Base-by-base conservation (phyloP, 768 basidiomycete species). In the Cubamyces sp. region DNA sequence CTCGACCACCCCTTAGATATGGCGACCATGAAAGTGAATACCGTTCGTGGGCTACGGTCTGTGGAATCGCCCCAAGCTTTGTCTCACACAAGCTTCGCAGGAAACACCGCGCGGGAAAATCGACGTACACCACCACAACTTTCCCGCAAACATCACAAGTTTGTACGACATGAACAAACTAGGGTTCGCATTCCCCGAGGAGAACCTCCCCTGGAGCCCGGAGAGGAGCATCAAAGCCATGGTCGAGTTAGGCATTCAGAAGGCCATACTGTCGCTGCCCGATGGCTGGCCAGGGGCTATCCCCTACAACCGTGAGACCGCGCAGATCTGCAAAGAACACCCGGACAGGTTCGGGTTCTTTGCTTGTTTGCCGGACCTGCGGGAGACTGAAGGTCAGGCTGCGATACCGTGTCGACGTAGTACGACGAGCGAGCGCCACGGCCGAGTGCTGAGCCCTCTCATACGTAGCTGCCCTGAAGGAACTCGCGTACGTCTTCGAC, bases 111-210 rank as follows among this genome's bases (percentile, higher is more conserved):
- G 19, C 23, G 49, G 19, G 48, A 53, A 67, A 51, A 70, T 92
- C 67, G 90, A 91, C 70, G 75, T 90, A 19, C 90, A 92, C 68
- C 90, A 91, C 73, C 90, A 91, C 68, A 83, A 84, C 71, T 90
- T 91, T 67, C 80, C 86, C 2, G 69, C 79, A n/a, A 75, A 79
- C 50, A 71, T 85, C 39, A 47, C 50, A 61, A 86, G 87, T 66
- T 71, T 67, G 30, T 73, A 74, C 41, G 73, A 72, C 43, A 84
- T 83, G 59, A 56, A 70, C 16, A 66, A 75, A 8, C 70, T 86
- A n/a, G 87, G 88, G 21, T 91, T 85, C 84, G 77, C 73, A 52
- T 83, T 86, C 0, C 87, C 89, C 1, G 64, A 74, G 34, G 88
- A 81, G 64, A 85, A 86, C 67, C 70, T 89, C 23, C 87, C 87